Conservation (phyloP, 345 rosid genomes). For the Hibiscus tridactylites region DNA sequence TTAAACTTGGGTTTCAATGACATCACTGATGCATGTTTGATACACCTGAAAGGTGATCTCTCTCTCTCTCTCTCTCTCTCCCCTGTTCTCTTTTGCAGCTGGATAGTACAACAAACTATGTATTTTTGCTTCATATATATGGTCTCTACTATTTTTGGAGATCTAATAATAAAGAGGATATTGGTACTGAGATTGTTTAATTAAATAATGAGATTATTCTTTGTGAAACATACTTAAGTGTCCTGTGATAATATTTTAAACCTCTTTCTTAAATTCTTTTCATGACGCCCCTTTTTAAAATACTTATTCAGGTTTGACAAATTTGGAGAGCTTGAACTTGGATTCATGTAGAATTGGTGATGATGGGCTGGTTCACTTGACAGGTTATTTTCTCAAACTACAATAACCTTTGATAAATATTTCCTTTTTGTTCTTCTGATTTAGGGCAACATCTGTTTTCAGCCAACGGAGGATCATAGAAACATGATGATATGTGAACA, state of each 20-base stretch:
- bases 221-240: not conserved
- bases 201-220: not conserved
- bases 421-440: not conserved
- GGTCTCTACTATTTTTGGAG: not conserved
- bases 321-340: slow-evolving; percentile 90
- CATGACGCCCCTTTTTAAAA: not conserved
- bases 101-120: not conserved
- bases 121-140: not conserved
- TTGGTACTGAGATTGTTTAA: not conserved
- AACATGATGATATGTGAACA: not conserved
- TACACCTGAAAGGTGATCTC: slow-evolving; percentile 59
- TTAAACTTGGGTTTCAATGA: slow-evolving; percentile 77
- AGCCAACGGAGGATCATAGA: not conserved
- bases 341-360: slow-evolving; percentile 84
- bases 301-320: slow-evolving; percentile 49
- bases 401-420: not conserved
- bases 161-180: not conserved
- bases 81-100: not conserved
- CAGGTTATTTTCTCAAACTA: slow-evolving; percentile 38
- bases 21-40: slow-evolving; percentile 73
- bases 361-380: slow-evolving; percentile 59
- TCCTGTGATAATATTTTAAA: not conserved
- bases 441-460: not conserved
- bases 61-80: too few relatives aligned
- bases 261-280: not conserved